Evolutionary conservation across 2,329 filamentous ascomycete genomes (phyloP).

Genomic region (Meredithiella fracta): DNA sequence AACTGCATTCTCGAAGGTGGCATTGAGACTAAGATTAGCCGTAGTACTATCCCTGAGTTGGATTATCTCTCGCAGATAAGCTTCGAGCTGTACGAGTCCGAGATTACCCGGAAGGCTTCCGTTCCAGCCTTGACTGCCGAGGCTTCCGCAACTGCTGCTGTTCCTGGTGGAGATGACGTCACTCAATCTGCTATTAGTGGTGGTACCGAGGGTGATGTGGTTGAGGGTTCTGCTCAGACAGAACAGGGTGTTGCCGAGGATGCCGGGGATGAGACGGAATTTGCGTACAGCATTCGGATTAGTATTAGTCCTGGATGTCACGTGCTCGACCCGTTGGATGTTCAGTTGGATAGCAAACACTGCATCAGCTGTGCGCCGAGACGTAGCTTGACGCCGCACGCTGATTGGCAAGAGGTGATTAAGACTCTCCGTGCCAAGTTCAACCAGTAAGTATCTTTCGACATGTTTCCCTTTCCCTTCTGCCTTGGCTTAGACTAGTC

Average conservation of each 20-base stretch:
- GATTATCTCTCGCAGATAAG: constrained; percentile 96
- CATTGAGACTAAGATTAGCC: constrained; percentile 89
- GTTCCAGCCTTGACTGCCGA: constrained; percentile 12
- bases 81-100: constrained; percentile 93
- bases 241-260: too few species aligned
- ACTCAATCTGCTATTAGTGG: background rate
- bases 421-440: constrained; percentile 91
- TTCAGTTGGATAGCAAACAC: constrained; percentile 89
- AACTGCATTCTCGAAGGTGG: constrained; percentile 97
- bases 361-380: constrained; percentile 90
- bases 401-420: constrained; percentile 93
- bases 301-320: constrained; percentile 92
- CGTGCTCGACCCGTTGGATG: constrained; percentile 87
- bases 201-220: background rate
- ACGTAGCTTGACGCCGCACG: constrained; percentile 74
- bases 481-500: constrained; percentile 15
- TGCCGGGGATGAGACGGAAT: constrained; percentile 35
- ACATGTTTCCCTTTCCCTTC: constrained; percentile 16
- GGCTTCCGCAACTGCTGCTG: background rate
- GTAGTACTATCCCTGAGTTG: constrained; percentile 87
- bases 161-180: background rate
- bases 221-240: background rate
- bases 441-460: constrained; percentile 79
- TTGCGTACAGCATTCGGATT: constrained; percentile 91
- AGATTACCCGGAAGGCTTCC: constrained; percentile 39